Base-by-base conservation (phyloP, 2,329 filamentous ascomycete species). In the Stachybotrys chartarum region DNA sequence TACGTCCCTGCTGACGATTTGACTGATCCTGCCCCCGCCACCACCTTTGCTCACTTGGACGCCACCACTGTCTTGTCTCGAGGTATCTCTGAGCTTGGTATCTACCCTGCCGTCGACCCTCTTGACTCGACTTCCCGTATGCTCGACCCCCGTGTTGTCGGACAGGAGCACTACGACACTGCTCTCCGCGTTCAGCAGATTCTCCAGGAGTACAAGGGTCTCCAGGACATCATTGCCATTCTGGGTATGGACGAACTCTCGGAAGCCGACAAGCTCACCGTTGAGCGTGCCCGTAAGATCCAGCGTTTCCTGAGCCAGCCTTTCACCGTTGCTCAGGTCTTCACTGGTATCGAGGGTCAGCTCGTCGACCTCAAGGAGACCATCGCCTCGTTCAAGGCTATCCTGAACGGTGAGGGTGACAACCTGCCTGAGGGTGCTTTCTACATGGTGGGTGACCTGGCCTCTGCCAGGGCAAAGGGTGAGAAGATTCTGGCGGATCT, bases 161-260 rank as follows among this genome's bases (percentile, higher is more conserved):
- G 94, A 76, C 83, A 97, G 73, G 94, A 99, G 61, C 94, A 99
- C 85, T 99, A 99, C 87, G 76, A 91, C 61, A 93, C 86, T 70
- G 94, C 94, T 76, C 90, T 89, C 76, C 87, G 87, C 69, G 94
- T 99, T 72, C 94, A 99, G 84, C 91, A 96, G 82, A 97, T 97
- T 80, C 88, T 99, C 75, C 94, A 99, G 82, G 94, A 97, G 85
- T 99, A 99, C 90, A 97, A 97, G 90, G 97, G 93, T 63, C 91
- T 99, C 66, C 94, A 99, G 83, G 94, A 99, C 83, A 99, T 99
- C 87, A 97, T 97, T 84, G 94, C 94, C 79, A 99, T 99, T 91
- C 81, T 97, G 75, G 93, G 93, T 88, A 97, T 99, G 94, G 94
- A 99, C 79, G 94, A 99, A 78, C 81, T 99, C 80, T 97, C 94